These are phyloP conservation scores for Saccharomyces kudriavzevii DNA, from an alignment of 805 yeast species.

Conservation along the genomic window DNA sequence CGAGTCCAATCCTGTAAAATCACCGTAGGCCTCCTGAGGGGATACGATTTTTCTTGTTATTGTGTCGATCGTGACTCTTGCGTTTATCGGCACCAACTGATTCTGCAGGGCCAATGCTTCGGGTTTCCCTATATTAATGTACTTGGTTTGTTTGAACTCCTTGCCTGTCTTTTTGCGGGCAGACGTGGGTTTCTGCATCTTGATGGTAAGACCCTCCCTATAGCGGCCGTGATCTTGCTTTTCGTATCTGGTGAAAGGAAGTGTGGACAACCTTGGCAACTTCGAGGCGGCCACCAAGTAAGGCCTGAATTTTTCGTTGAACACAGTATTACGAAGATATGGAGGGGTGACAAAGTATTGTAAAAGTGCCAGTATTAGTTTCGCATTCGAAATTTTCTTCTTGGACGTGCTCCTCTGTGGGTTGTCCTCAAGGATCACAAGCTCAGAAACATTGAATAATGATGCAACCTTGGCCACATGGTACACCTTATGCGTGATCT, in stretches of 20 bases:
- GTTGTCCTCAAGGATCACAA: conserved; percentile 51
- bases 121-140: conserved; percentile 65
- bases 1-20: conserved; percentile 48
- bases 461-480: conserved; percentile 74
- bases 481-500: conserved; percentile 63
- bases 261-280: conserved; percentile 61
- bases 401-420: conserved; percentile 10
- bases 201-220: conserved; percentile 53
- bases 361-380: conserved; percentile 58
- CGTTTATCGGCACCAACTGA: conserved; percentile 64
- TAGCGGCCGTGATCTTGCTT: conserved; percentile 36
- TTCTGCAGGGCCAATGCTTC: conserved; percentile 48
- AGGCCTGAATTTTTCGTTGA: conserved; percentile 38
- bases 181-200: conserved; percentile 32
- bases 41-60: conserved; percentile 56
- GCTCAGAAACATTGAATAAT: conserved; percentile 61
- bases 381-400: conserved; percentile 30
- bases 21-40: conserved; percentile 60
- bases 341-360: conserved; percentile 84
- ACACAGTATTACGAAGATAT: conserved; percentile 59
- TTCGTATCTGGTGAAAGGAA: conserved; percentile 60
- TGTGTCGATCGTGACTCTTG: conserved; percentile 73
- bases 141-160: conserved; percentile 55
- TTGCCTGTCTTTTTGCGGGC: conserved; percentile 33
- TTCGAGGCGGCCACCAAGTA: conserved; percentile 57